Percentiles rank a stretch among this genome's conserved stretches.
phyloP scores from a whole-genome alignment of 2,329 filamentous ascomycete genomes.

The Pestalotiopsis sp. region DNA sequence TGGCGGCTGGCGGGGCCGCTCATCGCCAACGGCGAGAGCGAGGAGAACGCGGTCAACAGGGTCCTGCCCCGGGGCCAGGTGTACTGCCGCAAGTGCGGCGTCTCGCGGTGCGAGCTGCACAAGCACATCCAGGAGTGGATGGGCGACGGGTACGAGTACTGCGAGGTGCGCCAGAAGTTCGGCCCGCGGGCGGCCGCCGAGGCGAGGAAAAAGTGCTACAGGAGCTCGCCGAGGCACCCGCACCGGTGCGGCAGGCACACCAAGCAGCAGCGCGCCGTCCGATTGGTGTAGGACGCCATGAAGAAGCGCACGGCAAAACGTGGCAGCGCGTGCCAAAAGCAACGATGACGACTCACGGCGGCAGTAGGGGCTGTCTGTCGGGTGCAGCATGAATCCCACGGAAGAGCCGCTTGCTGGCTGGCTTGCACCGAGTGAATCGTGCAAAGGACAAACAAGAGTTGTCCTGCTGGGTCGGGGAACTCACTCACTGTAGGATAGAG shows the following conservation, averaged over 20 bases:
- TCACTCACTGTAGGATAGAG: neutral
- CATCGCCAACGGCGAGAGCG: slow-evolving; percentile 15
- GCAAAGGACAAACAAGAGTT: neutral
- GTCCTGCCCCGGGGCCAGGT: slow-evolving; percentile 58
- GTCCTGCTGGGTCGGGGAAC: neutral
- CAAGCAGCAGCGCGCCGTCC: slow-evolving; percentile 29
- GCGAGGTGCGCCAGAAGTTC: slow-evolving; percentile 58
- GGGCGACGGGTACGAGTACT: slow-evolving; percentile 58
- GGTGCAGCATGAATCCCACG: neutral
- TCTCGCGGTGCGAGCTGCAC: slow-evolving; percentile 62
- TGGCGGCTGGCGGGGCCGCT: slow-evolving; percentile 57
- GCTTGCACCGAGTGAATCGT: neutral
- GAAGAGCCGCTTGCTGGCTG: neutral
- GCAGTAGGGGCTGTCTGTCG: neutral
- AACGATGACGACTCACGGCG: neutral
- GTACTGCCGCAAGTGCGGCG: slow-evolving; percentile 63
- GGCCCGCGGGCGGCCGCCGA: slow-evolving; percentile 47
- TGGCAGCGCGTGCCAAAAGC: neutral
- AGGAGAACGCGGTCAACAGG: slow-evolving; percentile 37
- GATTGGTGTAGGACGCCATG: slow-evolving; percentile 22
- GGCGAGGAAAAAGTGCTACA: slow-evolving; percentile 54
- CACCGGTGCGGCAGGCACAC: slow-evolving; percentile 58
- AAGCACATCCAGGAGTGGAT: slow-evolving; percentile 63
- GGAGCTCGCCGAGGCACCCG: slow-evolving; percentile 60
- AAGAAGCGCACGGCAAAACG: neutral